Evolutionary conservation across 306 rosid genomes (phyloP).

Genomic region (Medicago arabica): DNA sequence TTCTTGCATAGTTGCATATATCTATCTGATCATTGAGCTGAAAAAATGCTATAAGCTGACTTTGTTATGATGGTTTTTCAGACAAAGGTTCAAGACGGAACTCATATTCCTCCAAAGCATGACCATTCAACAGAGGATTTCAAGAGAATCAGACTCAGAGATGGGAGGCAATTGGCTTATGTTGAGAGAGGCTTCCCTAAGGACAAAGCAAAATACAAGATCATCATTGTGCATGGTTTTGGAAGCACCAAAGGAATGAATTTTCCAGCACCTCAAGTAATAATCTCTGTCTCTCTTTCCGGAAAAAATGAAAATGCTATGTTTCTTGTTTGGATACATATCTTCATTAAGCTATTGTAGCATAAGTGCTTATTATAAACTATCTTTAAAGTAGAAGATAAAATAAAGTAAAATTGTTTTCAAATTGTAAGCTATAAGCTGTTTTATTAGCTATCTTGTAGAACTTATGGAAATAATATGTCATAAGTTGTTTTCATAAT

Average conservation of each 20-base stretch:
- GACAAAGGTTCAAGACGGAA: constrained; percentile 60
- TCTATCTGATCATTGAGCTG: constrained; percentile 7
- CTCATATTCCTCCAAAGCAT: constrained; percentile 48
- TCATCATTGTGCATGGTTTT: constrained; percentile 64
- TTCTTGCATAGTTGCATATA: background rate
- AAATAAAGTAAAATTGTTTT: too few relatives aligned
- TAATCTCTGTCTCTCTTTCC: background rate
- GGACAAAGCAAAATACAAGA: constrained; percentile 56
- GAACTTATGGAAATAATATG: too few relatives aligned
- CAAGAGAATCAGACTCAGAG: constrained; percentile 59
- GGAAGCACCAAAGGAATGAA: constrained; percentile 61
- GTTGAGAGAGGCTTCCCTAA: constrained; percentile 61
- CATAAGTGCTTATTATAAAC: too few relatives aligned
- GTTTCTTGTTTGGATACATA: too few relatives aligned
- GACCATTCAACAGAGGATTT: constrained; percentile 46
- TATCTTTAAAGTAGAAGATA: too few relatives aligned
- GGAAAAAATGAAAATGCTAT: too few relatives aligned
- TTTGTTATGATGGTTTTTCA: constrained; percentile 53
- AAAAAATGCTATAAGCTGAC: constrained; percentile 16
- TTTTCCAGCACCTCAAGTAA: constrained; percentile 50
- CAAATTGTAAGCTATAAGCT: too few relatives aligned
- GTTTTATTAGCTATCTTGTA: too few relatives aligned
- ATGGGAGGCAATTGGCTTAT: constrained; percentile 66
- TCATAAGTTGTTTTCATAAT: too few relatives aligned
- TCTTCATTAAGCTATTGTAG: too few relatives aligned